A percentile compares a stretch with the other conserved stretches of the same genome.
Evolutionary conservation across 345 rosid genomes (phyloP).

Genomic region (Hibiscus tridactylites): DNA sequence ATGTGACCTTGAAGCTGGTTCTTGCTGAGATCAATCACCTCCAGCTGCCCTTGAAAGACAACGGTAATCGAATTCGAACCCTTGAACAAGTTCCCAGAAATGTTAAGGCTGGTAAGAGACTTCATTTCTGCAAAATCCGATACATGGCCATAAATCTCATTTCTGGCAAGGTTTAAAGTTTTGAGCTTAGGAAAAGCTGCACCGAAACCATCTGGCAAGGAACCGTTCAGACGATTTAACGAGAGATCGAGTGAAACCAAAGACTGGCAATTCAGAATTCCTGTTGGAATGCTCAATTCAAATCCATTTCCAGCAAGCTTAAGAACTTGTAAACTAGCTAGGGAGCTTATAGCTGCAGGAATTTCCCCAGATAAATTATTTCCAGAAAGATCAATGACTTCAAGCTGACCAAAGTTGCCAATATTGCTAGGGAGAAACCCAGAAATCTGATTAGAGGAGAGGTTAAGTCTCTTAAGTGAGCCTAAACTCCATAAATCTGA

Average conservation of each 20-base stretch:
- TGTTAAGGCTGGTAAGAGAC: constrained; percentile 50
- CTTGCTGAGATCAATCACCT: constrained; percentile 63
- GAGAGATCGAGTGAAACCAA: constrained; percentile 62
- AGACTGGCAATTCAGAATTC: constrained; percentile 46
- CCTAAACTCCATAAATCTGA: constrained; percentile 84
- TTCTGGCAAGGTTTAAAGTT: constrained; percentile 57
- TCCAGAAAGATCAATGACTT: constrained; percentile 56
- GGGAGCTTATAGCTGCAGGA: constrained; percentile 57
- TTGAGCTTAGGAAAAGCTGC: constrained; percentile 68
- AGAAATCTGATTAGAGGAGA: constrained; percentile 62
- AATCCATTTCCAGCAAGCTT: constrained; percentile 52
- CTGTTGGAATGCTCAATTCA: constrained; percentile 51
- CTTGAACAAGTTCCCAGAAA: constrained; percentile 61
- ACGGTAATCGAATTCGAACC: constrained; percentile 58
- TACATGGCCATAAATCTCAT: constrained; percentile 50
- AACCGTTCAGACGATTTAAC: constrained; percentile 52
- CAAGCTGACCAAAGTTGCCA: constrained; percentile 72
- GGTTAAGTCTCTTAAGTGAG: constrained; percentile 56
- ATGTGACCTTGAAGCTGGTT: constrained; percentile 75
- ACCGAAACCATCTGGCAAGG: constrained; percentile 66
- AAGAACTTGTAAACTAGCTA: constrained; percentile 46
- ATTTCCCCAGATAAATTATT: constrained; percentile 71
- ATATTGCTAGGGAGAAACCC: constrained; percentile 64
- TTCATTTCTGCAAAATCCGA: constrained; percentile 42
- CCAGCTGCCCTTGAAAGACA: constrained; percentile 39